These are phyloP conservation scores for Discostella stelligera DNA, from an alignment of 352 stramenopile species.

Conservation along the genomic window DNA sequence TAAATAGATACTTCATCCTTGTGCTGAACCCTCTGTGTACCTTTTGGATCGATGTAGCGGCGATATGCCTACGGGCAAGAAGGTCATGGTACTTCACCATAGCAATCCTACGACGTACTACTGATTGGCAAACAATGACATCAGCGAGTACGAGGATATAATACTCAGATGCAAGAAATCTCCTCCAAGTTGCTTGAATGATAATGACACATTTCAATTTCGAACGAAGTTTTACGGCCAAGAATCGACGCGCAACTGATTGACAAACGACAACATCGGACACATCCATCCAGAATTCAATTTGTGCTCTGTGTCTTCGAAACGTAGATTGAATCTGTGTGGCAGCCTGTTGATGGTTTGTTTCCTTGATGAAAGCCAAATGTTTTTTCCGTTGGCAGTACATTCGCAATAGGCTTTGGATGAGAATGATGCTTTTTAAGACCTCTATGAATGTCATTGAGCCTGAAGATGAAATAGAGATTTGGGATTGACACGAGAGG, in stretches of 20 bases:
- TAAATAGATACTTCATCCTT: slow-evolving; percentile 1
- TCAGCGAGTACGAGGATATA: slow-evolving; percentile 30
- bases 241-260: slow-evolving; percentile 1
- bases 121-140: slow-evolving; percentile 42
- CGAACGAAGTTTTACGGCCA: not conserved
- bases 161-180: slow-evolving; percentile 20
- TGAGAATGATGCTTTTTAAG: slow-evolving; percentile 24
- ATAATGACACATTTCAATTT: slow-evolving; percentile 1
- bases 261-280: slow-evolving; percentile 18
- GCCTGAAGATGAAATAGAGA: not conserved
- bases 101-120: slow-evolving; percentile 24
- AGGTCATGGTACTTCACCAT: not conserved
- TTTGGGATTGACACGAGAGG: not conserved
- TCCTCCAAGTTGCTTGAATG: slow-evolving; percentile 37
- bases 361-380: not conserved
- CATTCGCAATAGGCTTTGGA: slow-evolving; percentile 29
- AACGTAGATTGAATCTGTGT: not conserved
- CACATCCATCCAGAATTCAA: not conserved
- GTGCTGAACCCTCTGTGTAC: slow-evolving; percentile 2
- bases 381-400: not conserved
- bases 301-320: not conserved
- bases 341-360: not conserved
- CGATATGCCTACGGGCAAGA: not conserved
- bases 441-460: slow-evolving; percentile 36
- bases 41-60: slow-evolving; percentile 15